Conservation (phyloP, 495 filamentous ascomycete genomes). For the Recurvomyces mirabilis region DNA sequence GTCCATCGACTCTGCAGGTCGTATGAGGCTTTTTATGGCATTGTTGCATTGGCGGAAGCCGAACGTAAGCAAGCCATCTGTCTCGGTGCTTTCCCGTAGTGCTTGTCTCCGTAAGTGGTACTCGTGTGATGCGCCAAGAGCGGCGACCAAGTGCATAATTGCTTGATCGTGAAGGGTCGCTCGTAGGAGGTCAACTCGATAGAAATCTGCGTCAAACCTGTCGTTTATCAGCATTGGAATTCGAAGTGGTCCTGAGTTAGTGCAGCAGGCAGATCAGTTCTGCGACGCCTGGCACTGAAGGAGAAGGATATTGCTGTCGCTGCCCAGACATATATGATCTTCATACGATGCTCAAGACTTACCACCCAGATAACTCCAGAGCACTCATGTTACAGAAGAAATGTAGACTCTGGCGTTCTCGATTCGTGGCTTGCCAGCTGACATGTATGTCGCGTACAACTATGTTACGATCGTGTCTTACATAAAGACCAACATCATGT, state of each 20-base stretch:
- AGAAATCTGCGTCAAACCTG: conserved; percentile 2
- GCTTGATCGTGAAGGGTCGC: neutral
- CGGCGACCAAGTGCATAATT: conserved; percentile 1
- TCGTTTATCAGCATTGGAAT: neutral
- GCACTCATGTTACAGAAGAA: conserved; percentile 1
- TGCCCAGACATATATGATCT: neutral
- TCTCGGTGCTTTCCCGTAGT: neutral
- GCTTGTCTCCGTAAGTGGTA: conserved; percentile 1
- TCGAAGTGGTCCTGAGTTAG: neutral
- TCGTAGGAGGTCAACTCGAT: neutral
- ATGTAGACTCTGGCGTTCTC: conserved; percentile 2
- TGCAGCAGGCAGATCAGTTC: neutral
- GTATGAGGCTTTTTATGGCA: neutral
- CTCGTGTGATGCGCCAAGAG: conserved; percentile 3
- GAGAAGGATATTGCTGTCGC: neutral
- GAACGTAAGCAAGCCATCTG: conserved; percentile 1
- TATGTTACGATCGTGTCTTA: neutral
- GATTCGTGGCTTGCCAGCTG: conserved; percentile 1
- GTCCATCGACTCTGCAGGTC: neutral
- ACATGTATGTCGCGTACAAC: neutral
- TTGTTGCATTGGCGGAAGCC: conserved; percentile 6
- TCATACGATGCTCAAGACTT: no score
- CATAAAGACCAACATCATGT: neutral
- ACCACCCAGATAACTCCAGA: neutral
- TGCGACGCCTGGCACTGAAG: neutral